Evolutionary conservation across 176 grass and related monocot species (phyloP).

Genomic region (Tillandsia leiboldiana): DNA sequence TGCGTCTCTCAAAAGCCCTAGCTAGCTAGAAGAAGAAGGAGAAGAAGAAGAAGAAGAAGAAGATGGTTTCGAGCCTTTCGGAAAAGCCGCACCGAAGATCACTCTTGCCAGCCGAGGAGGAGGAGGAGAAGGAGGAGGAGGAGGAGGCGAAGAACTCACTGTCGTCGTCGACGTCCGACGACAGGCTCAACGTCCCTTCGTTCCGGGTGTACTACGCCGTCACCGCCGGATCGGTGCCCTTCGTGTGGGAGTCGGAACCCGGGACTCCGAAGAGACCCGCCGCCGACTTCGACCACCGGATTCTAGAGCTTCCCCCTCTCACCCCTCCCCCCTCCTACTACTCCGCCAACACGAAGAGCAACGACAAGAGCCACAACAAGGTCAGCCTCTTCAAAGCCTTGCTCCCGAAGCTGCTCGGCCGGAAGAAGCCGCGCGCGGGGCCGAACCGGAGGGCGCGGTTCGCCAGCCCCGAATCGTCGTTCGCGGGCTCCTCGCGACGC

Average conservation of each 20-base stretch:
- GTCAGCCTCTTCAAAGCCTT: background rate
- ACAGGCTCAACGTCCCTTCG: background rate
- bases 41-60: no score
- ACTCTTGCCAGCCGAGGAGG: no score
- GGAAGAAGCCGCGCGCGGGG: background rate
- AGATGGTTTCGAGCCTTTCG: no score
- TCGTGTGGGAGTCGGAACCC: constrained; percentile 16
- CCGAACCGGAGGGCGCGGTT: no score
- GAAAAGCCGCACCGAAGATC: no score
- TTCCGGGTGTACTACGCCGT: constrained; percentile 17
- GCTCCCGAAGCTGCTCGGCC: background rate
- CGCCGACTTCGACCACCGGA: background rate
- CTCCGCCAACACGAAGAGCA: background rate
- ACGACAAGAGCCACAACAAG: background rate
- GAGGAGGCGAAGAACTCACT: no score
- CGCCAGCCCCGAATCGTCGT: no score
- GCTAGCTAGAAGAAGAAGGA: no score
- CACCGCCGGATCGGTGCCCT: constrained; percentile 9
- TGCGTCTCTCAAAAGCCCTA: no score
- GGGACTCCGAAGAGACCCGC: constrained; percentile 7
- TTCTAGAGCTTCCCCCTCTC: background rate
- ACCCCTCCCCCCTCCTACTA: constrained; percentile 20
- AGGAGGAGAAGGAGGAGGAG: no score
- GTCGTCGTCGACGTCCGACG: no score
- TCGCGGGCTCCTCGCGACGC: no score